A percentile compares a stretch with the other conserved stretches of the same genome.
Conservation (phyloP, 1,139 yeast species). For the Candida labiduridarum region DNA sequence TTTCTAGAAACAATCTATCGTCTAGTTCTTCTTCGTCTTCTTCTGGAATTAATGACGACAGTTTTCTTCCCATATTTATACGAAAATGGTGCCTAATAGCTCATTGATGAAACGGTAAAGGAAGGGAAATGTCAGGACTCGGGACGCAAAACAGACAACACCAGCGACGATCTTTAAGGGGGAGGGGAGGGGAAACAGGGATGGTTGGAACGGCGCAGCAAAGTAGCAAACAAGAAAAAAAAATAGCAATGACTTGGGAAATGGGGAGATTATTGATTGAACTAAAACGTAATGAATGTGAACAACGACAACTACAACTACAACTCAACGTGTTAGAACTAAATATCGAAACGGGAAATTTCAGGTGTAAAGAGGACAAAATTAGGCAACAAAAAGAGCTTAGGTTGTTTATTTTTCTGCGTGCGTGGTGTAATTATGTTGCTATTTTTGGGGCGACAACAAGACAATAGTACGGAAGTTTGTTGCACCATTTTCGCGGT, state of each 20-base stretch:
- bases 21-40: not conserved
- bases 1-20: constrained; percentile 3
- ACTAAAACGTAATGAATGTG: not conserved
- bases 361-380: not conserved
- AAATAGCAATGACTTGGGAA: not conserved
- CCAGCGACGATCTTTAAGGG: not conserved
- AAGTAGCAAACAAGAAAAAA: constrained; percentile 1
- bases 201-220: not conserved
- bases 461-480: too few species aligned
- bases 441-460: too few species aligned
- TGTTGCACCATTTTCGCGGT: too few species aligned
- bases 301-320: not conserved
- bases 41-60: constrained; percentile 1
- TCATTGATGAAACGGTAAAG: not conserved
- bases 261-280: not conserved
- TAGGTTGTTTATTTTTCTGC: too few species aligned
- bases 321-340: not conserved
- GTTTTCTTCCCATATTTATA: constrained; percentile 6
- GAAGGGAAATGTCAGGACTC: not conserved
- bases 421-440: too few species aligned
- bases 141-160: not conserved
- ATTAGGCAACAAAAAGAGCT: not conserved
- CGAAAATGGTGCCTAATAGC: not conserved
- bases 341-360: not conserved
- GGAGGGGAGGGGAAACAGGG: not conserved